Base-by-base conservation (phyloP, 23 red algal species). In the Chondrus crispus region DNA sequence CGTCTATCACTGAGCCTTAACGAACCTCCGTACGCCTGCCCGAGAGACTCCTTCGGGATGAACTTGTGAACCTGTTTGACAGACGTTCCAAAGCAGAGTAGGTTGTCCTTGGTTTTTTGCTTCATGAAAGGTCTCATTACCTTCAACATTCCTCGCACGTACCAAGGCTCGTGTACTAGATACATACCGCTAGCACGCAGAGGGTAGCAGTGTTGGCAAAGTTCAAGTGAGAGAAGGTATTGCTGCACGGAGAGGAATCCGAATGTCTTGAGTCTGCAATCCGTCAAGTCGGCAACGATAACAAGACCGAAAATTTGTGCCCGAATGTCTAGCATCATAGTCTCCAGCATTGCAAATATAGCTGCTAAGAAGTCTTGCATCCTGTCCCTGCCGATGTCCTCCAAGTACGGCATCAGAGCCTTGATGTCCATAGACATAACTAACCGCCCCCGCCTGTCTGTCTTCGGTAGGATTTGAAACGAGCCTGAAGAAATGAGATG, bases 61-160 rank as follows among this genome's bases (percentile, higher is more conserved):
- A 74, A 75, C 30, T 42, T 38, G 16, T 88, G 70, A 50, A 88
- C 20, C 13, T 48, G 43, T 48, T 28, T 29, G 40, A 51, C 46
- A 7, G 46, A 43, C 43, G 46, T 58, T 5, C 84, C 84, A 75
- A 88, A 88, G n/a, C 45, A 39, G 3, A 60, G 33, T 39, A 88
- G 70, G n/a, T 48, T 33, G 2, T 75, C 48, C 84, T 46, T 88
- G 4, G 53, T 64, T n/a, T 69, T 71, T 3, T 30, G 62, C 35
- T 72, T 88, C 84, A 88, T 88, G 30, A 88, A 88, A 2, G 84
- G 84, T 51, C 53, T 71, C 84, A 88, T 75, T n/a, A 88, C 48
- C 7, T 71, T 75, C 24, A 71, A 88, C 43, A 88, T 26, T 2
- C 66, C 70, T 24, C 63, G 60, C 2, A 88, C 66, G n/a, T 74